These are phyloP conservation scores for Tulasnella sp. DNA, from an alignment of 768 basidiomycete genomes.

Conservation along the genomic window DNA sequence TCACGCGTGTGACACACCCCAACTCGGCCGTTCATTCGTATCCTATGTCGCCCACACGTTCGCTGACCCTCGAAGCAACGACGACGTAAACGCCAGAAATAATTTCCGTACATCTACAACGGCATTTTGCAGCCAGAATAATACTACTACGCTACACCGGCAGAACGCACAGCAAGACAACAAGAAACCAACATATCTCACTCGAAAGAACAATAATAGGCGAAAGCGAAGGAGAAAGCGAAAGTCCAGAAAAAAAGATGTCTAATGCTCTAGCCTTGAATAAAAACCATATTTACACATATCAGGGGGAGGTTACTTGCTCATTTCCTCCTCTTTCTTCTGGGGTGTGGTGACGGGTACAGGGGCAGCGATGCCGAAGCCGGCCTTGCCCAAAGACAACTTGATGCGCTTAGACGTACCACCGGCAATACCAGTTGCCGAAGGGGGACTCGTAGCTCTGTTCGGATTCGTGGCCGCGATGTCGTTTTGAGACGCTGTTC, in stretches of 20 bases:
- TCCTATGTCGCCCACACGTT: not conserved
- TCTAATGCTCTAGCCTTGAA: conserved; percentile 11
- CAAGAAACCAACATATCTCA: conserved; percentile 3
- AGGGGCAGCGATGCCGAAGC: conserved; percentile 2
- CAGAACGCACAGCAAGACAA: conserved; percentile 5
- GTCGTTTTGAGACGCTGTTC: not conserved
- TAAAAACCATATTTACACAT: conserved; percentile 12
- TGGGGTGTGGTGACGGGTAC: not conserved
- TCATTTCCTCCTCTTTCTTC: conserved; percentile 17
- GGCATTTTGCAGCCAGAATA: conserved; percentile 12
- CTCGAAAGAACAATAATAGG: conserved; percentile 9
- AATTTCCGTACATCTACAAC: conserved; percentile 10
- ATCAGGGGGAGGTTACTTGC: not conserved
- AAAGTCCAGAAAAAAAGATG: not conserved
- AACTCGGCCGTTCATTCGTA: not conserved
- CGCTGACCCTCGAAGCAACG: not conserved
- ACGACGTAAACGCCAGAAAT: conserved; percentile 6
- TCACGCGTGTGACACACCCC: not conserved
- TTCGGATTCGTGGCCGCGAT: not conserved
- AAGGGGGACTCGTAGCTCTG: conserved; percentile 34
- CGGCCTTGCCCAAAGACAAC: conserved; percentile 39
- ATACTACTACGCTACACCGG: conserved; percentile 13
- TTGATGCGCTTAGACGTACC: conserved; percentile 65
- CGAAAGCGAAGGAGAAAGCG: not conserved
- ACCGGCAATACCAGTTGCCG: conserved; percentile 50